Conservation (phyloP, 352 stramenopile genomes). For the Globisporangium splendens region DNA sequence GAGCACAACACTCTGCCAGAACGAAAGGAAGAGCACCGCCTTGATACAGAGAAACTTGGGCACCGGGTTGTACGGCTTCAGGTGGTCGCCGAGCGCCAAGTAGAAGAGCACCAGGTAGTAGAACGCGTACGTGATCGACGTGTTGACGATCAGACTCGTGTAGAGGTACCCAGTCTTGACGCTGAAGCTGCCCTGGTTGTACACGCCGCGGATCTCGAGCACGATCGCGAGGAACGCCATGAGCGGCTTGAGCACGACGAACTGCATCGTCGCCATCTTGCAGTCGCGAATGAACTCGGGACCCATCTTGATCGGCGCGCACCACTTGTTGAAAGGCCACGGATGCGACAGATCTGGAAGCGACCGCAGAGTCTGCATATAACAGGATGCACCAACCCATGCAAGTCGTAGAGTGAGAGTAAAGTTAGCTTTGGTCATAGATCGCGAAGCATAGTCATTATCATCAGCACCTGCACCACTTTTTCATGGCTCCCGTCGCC, state of each 20-base stretch:
- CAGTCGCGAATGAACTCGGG: constrained; percentile 90
- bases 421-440: too few species aligned
- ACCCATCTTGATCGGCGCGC: constrained; percentile 71
- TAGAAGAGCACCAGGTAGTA: constrained; percentile 98
- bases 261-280: constrained; percentile 95
- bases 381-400: too few species aligned
- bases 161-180: constrained; percentile 87
- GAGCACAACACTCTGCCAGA: constrained; percentile 96
- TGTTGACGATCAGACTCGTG: constrained; percentile 92
- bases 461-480: constrained; percentile 40
- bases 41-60: constrained; percentile 99
- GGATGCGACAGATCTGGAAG: constrained; percentile 68
- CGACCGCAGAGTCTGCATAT: constrained; percentile 33
- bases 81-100: constrained; percentile 85
- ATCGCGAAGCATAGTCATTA: too few species aligned
- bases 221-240: constrained; percentile 88
- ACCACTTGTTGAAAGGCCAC: constrained; percentile 71
- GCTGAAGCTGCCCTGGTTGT: constrained; percentile 86
- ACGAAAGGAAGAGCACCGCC: constrained; percentile 97
- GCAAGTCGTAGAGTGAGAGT: too few species aligned
- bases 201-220: constrained; percentile 72
- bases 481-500: constrained; percentile 89
- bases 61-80: constrained; percentile 93
- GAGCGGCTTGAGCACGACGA: constrained; percentile 93
- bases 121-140: constrained; percentile 96